Conservation (phyloP, 768 basidiomycete species). For the Lactarius tabidus region DNA sequence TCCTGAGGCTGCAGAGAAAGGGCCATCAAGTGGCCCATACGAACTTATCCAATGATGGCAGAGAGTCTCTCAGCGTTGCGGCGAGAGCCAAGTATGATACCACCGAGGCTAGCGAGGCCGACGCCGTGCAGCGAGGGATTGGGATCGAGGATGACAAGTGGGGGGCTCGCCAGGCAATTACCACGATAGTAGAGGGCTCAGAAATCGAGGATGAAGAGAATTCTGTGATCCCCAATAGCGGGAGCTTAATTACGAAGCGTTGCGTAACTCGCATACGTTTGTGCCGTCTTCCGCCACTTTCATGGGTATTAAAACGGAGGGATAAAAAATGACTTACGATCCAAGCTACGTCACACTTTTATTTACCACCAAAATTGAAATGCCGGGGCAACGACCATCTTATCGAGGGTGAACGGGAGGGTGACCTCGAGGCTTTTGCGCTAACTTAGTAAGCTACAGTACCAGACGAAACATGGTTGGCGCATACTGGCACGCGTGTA, state of each 20-base stretch:
- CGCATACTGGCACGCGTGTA: too few species aligned
- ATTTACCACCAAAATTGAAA: too few species aligned
- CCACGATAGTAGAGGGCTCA: neutral
- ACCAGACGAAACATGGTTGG: too few species aligned
- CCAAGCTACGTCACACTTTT: neutral
- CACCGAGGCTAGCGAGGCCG: neutral
- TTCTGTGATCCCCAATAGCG: neutral
- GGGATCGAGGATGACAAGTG: neutral
- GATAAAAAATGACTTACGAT: neutral
- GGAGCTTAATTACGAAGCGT: neutral
- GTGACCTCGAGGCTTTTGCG: too few species aligned
- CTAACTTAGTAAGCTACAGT: too few species aligned
- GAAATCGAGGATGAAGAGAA: neutral
- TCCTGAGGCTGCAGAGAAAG: neutral
- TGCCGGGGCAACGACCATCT: too few species aligned
- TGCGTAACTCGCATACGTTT: neutral
- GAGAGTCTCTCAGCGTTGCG: neutral
- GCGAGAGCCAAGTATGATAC: neutral
- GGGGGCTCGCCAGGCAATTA: neutral
- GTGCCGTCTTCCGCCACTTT: neutral
- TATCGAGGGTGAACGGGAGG: too few species aligned
- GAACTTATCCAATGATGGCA: neutral
- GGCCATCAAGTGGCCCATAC: neutral
- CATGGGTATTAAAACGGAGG: neutral
- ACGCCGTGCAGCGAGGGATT: neutral